Evolutionary conservation across 139 green algal species (phyloP), one percentile per base, ranked within the genome.

Genomic region (Asterochloris erici): DNA sequence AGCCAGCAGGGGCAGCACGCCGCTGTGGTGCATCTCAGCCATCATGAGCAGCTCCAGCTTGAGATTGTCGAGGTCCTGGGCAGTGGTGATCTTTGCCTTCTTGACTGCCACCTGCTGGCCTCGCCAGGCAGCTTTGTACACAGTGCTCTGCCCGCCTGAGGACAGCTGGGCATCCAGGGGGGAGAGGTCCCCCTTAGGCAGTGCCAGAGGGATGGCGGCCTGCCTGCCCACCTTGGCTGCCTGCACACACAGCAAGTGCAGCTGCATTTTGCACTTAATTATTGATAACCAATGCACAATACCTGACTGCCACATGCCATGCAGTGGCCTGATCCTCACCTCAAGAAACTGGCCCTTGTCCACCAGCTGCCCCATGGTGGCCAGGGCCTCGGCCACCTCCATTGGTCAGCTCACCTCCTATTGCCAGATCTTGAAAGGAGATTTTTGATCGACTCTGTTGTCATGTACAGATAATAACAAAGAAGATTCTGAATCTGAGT

Each of bases 81-180:
- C 24, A 11, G 77, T 82, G 16, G 85, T 15, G 54, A 97, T 94
- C 27, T 83, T 84, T 10, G 86, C 82, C 47, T 84, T 87, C 86
- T 98, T 98, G 15, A 98, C 83, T 0, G 94, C 94, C n/a, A 97
- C 94, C 11, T 73, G 9, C 54, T 81, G 74, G 0, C 81, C 73
- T 0, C 38, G 62, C 23, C 76, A 90, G 0, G 0, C 60, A 26
- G 78, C 88, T 0, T 47, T 23, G 15, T 83, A 85, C 0, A 96
- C 89, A 0, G 63, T 78, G 63, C 90, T 89, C 73, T 95, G 84
- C 14, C 84, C 78, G 27, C 88, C 89, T n/a, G 84, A 21, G 0
- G 79, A 86, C 14, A 92, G 54, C 6, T 54, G 38, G 10, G 63
- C 64, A 0, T 47, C 66, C 14, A 17, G 15, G 19, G 69, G 28